phyloP scores from a whole-genome alignment of 768 basidiomycete species.

The Boletus rubroflammeus region DNA sequence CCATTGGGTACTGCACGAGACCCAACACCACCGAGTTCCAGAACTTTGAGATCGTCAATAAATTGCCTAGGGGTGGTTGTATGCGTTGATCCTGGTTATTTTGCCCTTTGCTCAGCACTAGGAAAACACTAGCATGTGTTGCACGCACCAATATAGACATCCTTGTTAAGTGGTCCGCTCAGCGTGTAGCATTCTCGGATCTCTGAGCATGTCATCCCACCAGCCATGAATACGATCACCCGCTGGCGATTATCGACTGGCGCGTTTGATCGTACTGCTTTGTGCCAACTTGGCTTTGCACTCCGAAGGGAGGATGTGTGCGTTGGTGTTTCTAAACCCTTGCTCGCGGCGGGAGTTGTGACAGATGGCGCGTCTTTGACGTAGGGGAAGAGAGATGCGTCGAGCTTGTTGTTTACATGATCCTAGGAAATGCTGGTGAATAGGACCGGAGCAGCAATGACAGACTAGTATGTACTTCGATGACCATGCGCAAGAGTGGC shows the following conservation, averaged over 20 bases:
- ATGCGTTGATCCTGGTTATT: slow-evolving; percentile 79
- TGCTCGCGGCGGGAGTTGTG: slow-evolving; percentile 41
- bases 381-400: slow-evolving; percentile 81
- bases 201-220: slow-evolving; percentile 96
- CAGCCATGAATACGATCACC: slow-evolving; percentile 85
- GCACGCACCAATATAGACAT: slow-evolving; percentile 80
- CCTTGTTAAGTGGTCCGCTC: slow-evolving; percentile 71
- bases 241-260: slow-evolving; percentile 63
- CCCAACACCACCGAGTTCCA: slow-evolving; percentile 86
- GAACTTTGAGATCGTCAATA: slow-evolving; percentile 79
- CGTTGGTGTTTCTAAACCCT: slow-evolving; percentile 47
- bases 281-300: slow-evolving; percentile 87
- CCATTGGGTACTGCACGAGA: slow-evolving; percentile 72
- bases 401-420: slow-evolving; percentile 73
- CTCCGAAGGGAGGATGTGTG: slow-evolving; percentile 78
- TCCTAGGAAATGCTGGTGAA: slow-evolving; percentile 50
- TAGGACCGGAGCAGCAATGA: not conserved
- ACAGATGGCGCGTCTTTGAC: slow-evolving; percentile 73
- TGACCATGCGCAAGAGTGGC: slow-evolving; percentile 72
- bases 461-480: slow-evolving; percentile 59
- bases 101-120: slow-evolving; percentile 26
- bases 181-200: slow-evolving; percentile 84
- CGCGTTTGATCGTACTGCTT: slow-evolving; percentile 55
- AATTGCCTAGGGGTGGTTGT: slow-evolving; percentile 78
- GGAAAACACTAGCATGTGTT: slow-evolving; percentile 37